These are phyloP conservation scores for Ceratobasidium papillatum DNA, from an alignment of 1,284 basidiomycete species.

Conservation along the genomic window DNA sequence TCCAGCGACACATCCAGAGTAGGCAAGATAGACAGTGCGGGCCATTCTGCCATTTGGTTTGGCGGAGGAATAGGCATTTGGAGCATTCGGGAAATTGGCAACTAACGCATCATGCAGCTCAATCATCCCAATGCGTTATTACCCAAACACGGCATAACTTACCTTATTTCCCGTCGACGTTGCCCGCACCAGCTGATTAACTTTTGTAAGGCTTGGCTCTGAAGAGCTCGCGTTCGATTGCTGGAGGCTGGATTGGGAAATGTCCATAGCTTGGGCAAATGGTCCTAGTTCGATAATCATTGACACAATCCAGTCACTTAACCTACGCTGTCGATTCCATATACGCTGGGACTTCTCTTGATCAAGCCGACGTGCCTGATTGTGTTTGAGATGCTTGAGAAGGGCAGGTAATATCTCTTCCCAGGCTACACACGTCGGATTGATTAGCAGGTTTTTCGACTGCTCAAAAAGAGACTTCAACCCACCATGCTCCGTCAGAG, in stretches of 20 bases:
- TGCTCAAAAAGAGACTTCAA: neutral
- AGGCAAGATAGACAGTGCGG: neutral
- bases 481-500: slow-evolving; percentile 1
- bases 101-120: neutral
- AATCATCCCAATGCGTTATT: neutral
- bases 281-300: neutral
- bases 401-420: neutral
- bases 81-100: neutral
- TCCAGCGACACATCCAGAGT: neutral
- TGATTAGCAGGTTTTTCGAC: neutral
- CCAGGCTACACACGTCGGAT: neutral
- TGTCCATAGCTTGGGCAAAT: neutral
- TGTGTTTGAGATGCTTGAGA: neutral
- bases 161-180: neutral
- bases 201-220: neutral
- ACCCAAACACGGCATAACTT: neutral
- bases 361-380: neutral
- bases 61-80: neutral
- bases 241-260: neutral
- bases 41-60: neutral
- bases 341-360: neutral
- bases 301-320: neutral
- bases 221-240: too few relatives aligned
- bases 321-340: neutral
- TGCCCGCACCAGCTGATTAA: neutral